These are phyloP conservation scores for Debaryomyces prosopidis DNA, from an alignment of 805 yeast species.

Conservation along the genomic window DNA sequence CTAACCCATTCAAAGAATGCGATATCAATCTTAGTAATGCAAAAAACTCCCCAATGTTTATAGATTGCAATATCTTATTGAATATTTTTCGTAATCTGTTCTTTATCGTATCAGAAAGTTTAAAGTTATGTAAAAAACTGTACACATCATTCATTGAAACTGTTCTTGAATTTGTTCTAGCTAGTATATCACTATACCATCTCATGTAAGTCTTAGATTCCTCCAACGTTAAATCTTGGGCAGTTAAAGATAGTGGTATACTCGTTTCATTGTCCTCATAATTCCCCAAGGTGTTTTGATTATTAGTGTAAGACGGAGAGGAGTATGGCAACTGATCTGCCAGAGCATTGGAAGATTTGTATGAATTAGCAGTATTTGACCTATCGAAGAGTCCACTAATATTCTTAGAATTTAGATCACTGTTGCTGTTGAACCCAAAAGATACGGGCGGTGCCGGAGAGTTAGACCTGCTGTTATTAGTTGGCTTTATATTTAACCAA, in stretches of 20 bases:
- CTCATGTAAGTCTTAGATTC: slow-evolving; percentile 85
- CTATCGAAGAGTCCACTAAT: background rate
- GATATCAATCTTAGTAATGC: slow-evolving; percentile 80
- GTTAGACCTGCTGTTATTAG: slow-evolving; percentile 7
- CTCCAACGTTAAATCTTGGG: slow-evolving; percentile 67
- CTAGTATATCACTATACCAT: slow-evolving; percentile 87
- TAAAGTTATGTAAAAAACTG: slow-evolving; percentile 75
- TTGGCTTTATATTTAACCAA: slow-evolving; percentile 46
- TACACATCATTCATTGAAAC: slow-evolving; percentile 78
- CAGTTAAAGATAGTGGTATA: slow-evolving; percentile 64
- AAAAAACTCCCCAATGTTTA: slow-evolving; percentile 89
- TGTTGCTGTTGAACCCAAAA: slow-evolving; percentile 10
- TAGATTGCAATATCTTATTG: slow-evolving; percentile 49
- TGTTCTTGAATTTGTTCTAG: slow-evolving; percentile 65
- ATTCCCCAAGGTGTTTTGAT: background rate
- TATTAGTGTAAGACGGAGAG: background rate
- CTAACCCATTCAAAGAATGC: slow-evolving; percentile 58
- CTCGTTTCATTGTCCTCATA: slow-evolving; percentile 33
- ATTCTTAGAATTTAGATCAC: background rate
- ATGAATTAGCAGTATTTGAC: background rate
- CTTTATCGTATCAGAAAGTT: slow-evolving; percentile 52
- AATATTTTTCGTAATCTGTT: slow-evolving; percentile 53
- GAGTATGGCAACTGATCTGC: background rate
- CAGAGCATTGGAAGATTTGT: slow-evolving; percentile 4
- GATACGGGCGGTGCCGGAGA: slow-evolving; percentile 15